These are phyloP conservation scores for Dendrothele bispora DNA, from an alignment of 768 basidiomycete species.

Conservation along the genomic window DNA sequence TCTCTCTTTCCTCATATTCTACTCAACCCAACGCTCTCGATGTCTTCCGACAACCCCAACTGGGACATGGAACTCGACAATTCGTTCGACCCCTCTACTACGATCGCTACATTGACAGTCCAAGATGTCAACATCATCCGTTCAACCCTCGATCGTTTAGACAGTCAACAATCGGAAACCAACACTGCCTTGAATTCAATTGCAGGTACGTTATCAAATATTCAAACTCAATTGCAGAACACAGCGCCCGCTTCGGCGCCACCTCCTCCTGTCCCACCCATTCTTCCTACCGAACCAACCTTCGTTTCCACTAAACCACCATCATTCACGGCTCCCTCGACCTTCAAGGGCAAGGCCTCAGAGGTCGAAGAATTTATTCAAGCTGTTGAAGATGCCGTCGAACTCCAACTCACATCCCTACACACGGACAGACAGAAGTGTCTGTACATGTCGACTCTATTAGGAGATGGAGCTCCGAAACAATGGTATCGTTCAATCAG, in stretches of 20 bases:
- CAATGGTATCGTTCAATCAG: constrained; percentile 29
- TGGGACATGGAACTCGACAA: no score
- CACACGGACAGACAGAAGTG: constrained; percentile 23
- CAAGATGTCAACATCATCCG: no score
- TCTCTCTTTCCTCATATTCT: background rate
- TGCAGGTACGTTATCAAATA: no score
- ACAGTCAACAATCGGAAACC: no score
- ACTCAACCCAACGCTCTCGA: background rate
- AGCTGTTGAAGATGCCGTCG: constrained; percentile 23
- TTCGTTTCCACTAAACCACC: background rate
- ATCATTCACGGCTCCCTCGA: constrained; percentile 10
- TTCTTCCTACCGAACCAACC: background rate
- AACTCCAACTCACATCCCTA: constrained; percentile 20
- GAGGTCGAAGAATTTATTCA: constrained; percentile 15
- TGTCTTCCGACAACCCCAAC: background rate
- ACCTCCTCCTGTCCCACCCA: background rate
- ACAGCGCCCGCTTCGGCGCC: no score
- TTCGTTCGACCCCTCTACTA: no score
- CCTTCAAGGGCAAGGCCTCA: constrained; percentile 17
- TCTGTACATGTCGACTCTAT: constrained; percentile 25
- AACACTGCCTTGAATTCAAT: no score
- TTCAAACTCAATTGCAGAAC: no score
- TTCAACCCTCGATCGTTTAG: no score
- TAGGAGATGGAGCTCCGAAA: constrained; percentile 27
- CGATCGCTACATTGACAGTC: no score